Evolutionary conservation across 2,329 filamentous ascomycete genomes (phyloP).

Genomic region (Metarhizium album): DNA sequence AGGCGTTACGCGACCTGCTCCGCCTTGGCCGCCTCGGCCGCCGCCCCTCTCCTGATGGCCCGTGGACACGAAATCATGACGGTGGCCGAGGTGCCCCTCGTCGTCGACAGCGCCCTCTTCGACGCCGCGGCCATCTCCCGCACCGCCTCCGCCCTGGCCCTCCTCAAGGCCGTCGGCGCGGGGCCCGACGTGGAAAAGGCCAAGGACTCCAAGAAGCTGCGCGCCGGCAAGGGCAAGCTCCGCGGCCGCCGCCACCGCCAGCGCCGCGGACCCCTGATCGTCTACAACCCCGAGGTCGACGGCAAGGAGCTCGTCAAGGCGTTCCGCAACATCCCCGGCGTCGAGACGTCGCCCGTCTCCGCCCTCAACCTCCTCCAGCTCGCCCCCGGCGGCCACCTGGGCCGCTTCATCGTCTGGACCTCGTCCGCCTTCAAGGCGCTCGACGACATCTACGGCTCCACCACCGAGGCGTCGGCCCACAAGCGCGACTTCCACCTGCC

Average conservation of each 20-base stretch:
- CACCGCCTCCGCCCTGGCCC: constrained; percentile 76
- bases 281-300: constrained; percentile 93
- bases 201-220: constrained; percentile 90
- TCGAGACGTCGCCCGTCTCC: constrained; percentile 91
- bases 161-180: constrained; percentile 86
- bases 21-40: constrained; percentile 91
- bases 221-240: constrained; percentile 98
- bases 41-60: constrained; percentile 87
- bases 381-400: constrained; percentile 95
- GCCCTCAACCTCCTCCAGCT: constrained; percentile 98
- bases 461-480: constrained; percentile 75
- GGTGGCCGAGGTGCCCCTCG: constrained; percentile 93
- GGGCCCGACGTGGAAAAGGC: constrained; percentile 90
- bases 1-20: constrained; percentile 97
- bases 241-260: constrained; percentile 93
- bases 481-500: constrained; percentile 99
- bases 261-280: constrained; percentile 92
- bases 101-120: constrained; percentile 86
- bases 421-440: constrained; percentile 94
- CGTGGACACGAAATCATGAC: constrained; percentile 91
- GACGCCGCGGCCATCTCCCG: constrained; percentile 69
- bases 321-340: constrained; percentile 98
- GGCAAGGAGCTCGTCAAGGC: constrained; percentile 87
- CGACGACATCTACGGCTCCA: constrained; percentile 93
- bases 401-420: constrained; percentile 98